Base-by-base conservation (phyloP, 768 basidiomycete species). In the Leccinum rimulosum region DNA sequence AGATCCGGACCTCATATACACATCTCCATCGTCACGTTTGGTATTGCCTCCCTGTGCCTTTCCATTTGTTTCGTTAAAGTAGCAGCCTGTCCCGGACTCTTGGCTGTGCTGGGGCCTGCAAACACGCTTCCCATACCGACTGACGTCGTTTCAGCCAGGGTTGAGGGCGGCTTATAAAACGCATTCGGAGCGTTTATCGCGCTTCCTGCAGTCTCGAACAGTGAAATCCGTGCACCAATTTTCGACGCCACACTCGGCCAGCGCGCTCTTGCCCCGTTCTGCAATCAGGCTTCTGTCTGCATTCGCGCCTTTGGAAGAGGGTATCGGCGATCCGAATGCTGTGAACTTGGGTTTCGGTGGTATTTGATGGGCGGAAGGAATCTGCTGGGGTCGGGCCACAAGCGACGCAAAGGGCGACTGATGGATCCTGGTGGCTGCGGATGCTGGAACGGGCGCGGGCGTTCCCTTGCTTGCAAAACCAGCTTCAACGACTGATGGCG, bases 81-180 rank as follows among this genome's bases (percentile, higher is more conserved):
- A 11, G 15, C 8, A 6, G 28, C 28, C 28, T 30, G 8, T 30
- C 28, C 28, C 8, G 27, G 27, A 27, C 27, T 27, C 27, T 27
- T 27, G 27, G 4, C 27, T 3, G 27, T 27, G 27, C 28, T 30
- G 8, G 8, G 28, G 7, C 28, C 28, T 30, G 28, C 28, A 8
- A 25, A 25, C 25, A 25, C 25, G 25, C 25, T 25, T 25, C 25
- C 25, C 7, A 30, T 30, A 8, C 28, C 28, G 7, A 8, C 7
- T 8, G 28, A 30, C 28, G 19, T 17, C 28, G 19, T 62, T 14
- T 30, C 27, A 5, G 31, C 48, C 11, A 33, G 30, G 2, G 68
- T 54, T 12, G 71, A 63, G 4, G 83, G 80, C 1, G 84, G 86
- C 33, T 80, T 77, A 66, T 84, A 88, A 68, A 90, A 89, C 4